Evolutionary conservation across 768 basidiomycete species (phyloP), one percentile per base, ranked within the genome.

Genomic region (Coprinopsis sp.): DNA sequence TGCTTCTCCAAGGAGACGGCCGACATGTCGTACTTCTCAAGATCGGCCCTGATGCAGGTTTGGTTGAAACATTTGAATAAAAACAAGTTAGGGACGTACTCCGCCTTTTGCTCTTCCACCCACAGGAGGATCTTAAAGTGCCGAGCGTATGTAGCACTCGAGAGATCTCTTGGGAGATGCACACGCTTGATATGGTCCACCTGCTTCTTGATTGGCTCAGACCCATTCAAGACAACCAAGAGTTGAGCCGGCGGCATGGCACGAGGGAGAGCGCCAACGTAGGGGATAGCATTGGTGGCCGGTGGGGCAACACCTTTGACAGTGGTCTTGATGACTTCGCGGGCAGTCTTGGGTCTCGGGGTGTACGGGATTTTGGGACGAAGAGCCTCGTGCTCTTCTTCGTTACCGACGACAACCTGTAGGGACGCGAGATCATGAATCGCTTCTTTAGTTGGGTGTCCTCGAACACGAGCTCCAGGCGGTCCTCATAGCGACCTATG

Each of bases 51-150:
- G n/a, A n/a, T n/a, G 49, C 23, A 28, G 42, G 36, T 16, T 34
- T n/a, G 42, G 34, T 19, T 30, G 37, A 45, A 13, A 37, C 39
- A 22, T 22, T 28, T 43, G 34, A 49, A 13, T 4, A 28, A 41
- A 24, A 19, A 25, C 41, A 27, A 45, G 24, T 7, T 18, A 2
- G 46, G 42, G 13, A 59, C 65, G 33, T 52, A 69, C 75, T 70
- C 67, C 56, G 69, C 69, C 29, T 67, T 68, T 37, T 51, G 64
- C 48, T 76, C 81, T 54, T 83, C 80, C 1, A 72, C 64, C 78
- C 80, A 81, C 0, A 84, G 53, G 3, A 84, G 58, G 16, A 64
- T 57, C 55, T 76, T 75, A 63, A 79, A 82, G 39, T 68, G 64
- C 0, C 67, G 58, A 0, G 64, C 62, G 50, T 82, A 78, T 0